These are phyloP conservation scores for Nothomitra cinnamomea DNA, from an alignment of 2,329 filamentous ascomycete genomes.

Conservation along the genomic window DNA sequence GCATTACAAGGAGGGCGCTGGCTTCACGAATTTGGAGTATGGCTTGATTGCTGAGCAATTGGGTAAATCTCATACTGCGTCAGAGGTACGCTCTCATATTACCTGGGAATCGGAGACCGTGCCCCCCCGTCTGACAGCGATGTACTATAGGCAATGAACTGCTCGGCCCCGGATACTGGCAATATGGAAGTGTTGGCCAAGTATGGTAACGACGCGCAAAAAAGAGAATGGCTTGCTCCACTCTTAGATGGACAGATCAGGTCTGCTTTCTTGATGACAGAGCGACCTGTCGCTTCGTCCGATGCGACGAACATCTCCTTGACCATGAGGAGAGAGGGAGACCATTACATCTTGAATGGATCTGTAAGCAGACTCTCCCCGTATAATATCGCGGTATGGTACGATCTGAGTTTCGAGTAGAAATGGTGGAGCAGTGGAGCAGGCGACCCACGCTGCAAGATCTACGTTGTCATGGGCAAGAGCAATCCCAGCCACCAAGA, in stretches of 20 bases:
- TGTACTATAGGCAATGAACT: constrained; percentile 53
- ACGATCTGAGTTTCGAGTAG: constrained; percentile 23
- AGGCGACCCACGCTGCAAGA: constrained; percentile 75
- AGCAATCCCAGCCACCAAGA: constrained; percentile 58
- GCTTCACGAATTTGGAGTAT: constrained; percentile 91
- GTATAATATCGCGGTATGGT: neutral
- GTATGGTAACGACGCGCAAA: constrained; percentile 74
- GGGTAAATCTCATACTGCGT: constrained; percentile 68
- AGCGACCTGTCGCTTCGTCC: constrained; percentile 72
- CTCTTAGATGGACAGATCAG: constrained; percentile 72
- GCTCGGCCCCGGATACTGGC: constrained; percentile 77
- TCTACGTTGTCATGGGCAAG: constrained; percentile 97
- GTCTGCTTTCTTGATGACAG: constrained; percentile 87
- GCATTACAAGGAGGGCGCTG: constrained; percentile 89
- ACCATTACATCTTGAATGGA: constrained; percentile 84
- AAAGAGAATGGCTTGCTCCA: constrained; percentile 66
- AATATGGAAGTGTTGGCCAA: constrained; percentile 94
- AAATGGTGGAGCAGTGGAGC: constrained; percentile 99
- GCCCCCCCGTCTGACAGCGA: constrained; percentile 3
- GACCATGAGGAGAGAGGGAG: constrained; percentile 63
- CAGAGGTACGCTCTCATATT: constrained; percentile 35
- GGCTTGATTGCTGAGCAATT: constrained; percentile 94
- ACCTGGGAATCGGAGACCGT: neutral
- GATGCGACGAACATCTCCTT: constrained; percentile 90
- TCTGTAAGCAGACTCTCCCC: constrained; percentile 34